Conservation (phyloP, 805 yeast genomes). For the Saturnispora zaruensis region DNA sequence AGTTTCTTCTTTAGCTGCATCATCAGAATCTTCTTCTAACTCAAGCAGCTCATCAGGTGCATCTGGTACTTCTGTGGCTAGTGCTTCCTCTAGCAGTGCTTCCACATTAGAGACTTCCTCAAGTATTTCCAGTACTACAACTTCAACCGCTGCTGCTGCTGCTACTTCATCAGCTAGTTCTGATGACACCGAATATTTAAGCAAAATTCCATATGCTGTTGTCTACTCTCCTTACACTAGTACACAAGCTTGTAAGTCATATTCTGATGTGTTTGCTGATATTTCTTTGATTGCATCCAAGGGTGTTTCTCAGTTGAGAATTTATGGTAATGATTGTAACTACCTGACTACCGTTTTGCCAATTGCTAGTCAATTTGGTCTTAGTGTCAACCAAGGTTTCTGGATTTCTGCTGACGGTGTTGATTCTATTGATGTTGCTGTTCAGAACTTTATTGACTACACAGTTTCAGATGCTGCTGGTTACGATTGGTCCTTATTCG, state of each 20-base stretch:
- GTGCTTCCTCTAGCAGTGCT: slow-evolving; percentile 13
- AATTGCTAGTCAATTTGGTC: slow-evolving; percentile 46
- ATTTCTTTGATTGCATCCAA: slow-evolving; percentile 46
- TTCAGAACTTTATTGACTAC: slow-evolving; percentile 42
- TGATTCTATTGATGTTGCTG: slow-evolving; percentile 56
- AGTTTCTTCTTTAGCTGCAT: slow-evolving; percentile 8
- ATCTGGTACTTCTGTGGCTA: slow-evolving; percentile 15
- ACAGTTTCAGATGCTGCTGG: slow-evolving; percentile 32
- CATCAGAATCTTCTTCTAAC: slow-evolving; percentile 13
- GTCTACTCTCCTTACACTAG: slow-evolving; percentile 75
- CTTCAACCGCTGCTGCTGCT: slow-evolving; percentile 21
- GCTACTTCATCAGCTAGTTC: slow-evolving; percentile 24
- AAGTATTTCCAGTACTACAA: slow-evolving; percentile 13
- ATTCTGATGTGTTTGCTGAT: slow-evolving; percentile 47
- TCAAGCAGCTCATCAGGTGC: not conserved
- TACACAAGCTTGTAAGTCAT: slow-evolving; percentile 59
- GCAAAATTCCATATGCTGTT: slow-evolving; percentile 43
- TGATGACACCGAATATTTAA: slow-evolving; percentile 24
- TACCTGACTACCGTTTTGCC: slow-evolving; percentile 59
- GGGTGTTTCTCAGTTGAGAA: slow-evolving; percentile 59
- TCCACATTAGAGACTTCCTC: slow-evolving; percentile 14
- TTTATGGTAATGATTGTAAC: slow-evolving; percentile 85
- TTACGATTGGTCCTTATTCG: slow-evolving; percentile 65
- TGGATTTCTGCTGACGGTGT: slow-evolving; percentile 65
- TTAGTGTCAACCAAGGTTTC: slow-evolving; percentile 77